A percentile compares a stretch with the other conserved stretches of the same genome.
Evolutionary conservation across 2,329 filamentous ascomycete genomes (phyloP).

Genomic region (Clonostachys sp.): DNA sequence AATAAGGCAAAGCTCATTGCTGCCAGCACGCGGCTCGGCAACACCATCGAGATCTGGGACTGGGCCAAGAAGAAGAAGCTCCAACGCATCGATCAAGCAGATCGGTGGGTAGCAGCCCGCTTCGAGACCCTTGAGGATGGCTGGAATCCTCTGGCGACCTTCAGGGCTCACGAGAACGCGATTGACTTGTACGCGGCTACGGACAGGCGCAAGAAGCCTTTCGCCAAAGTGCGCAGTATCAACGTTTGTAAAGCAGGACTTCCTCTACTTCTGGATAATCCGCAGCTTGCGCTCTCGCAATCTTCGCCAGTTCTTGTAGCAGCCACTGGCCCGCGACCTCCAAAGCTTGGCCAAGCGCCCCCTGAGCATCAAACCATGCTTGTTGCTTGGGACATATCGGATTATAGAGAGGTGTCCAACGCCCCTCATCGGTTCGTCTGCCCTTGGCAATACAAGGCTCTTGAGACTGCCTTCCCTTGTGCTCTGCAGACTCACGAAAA

Average conservation of each 20-base stretch:
- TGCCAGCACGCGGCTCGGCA: constrained; percentile 29
- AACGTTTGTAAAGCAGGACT: constrained; percentile 25
- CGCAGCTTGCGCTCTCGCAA: constrained; percentile 30
- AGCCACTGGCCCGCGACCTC: constrained; percentile 30
- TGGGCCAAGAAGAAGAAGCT: constrained; percentile 30
- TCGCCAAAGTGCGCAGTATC: constrained; percentile 25
- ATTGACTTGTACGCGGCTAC: constrained; percentile 25
- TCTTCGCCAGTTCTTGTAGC: constrained; percentile 30
- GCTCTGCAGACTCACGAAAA: constrained; percentile 30
- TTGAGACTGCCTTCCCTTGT: constrained; percentile 30
- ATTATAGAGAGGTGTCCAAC: constrained; percentile 12
- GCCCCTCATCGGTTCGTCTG: constrained; percentile 27
- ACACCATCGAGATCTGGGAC: constrained; percentile 31
- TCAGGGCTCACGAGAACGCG: constrained; percentile 18
- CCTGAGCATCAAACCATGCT: constrained; percentile 29
- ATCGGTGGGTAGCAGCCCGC: constrained; percentile 29
- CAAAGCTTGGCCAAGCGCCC: constrained; percentile 26
- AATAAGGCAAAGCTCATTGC: constrained; percentile 29
- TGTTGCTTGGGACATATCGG: constrained; percentile 29
- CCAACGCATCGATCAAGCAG: constrained; percentile 26
- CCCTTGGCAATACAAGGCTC: constrained; percentile 28
- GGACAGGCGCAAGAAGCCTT: constrained; percentile 27
- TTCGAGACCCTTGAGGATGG: constrained; percentile 25
- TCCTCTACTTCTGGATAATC: constrained; percentile 29
- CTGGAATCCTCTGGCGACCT: constrained; percentile 26